phyloP scores from a whole-genome alignment of 2,329 filamentous ascomycete genomes.

The Fusarium decemcellulare region DNA sequence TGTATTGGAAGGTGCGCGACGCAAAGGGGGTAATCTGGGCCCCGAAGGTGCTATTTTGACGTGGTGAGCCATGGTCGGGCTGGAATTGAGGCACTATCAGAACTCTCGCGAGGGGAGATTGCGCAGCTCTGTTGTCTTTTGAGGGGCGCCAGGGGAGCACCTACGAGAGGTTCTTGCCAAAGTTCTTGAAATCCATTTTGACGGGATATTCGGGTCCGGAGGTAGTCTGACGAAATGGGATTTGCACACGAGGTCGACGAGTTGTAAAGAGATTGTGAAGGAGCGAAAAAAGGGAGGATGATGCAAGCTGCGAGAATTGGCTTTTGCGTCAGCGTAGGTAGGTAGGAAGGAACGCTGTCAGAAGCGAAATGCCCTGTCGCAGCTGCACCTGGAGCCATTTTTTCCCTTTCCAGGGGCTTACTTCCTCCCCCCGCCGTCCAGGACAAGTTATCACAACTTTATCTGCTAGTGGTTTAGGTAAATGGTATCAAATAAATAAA shows the following conservation, averaged over 20 bases:
- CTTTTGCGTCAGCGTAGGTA: conserved; percentile 44
- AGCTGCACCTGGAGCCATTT: conserved; percentile 32
- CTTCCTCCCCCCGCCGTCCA: background rate
- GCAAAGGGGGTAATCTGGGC: conserved; percentile 93
- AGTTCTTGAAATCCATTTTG: conserved; percentile 72
- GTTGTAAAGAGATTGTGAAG: conserved; percentile 19
- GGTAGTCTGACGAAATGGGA: conserved; percentile 12
- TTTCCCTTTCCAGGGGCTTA: conserved; percentile 45
- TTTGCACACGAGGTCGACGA: conserved; percentile 2
- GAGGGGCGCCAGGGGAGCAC: conserved; percentile 43
- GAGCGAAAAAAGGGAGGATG: conserved; percentile 33
- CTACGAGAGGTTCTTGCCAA: conserved; percentile 70
- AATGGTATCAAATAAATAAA: no score
- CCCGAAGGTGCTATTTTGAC: conserved; percentile 69
- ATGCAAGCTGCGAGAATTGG: conserved; percentile 25
- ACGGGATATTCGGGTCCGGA: conserved; percentile 12
- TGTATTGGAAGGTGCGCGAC: conserved; percentile 94
- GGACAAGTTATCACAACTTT: no score
- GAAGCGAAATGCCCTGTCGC: conserved; percentile 47
- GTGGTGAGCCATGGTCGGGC: conserved; percentile 36
- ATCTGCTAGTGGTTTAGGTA: no score
- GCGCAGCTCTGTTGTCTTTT: conserved; percentile 28
- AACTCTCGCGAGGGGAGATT: conserved; percentile 22
- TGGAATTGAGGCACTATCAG: conserved; percentile 23
- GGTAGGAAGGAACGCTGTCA: conserved; percentile 49